phyloP scores from a whole-genome alignment of 352 stramenopile genomes.

The Phytophthora sojae region DNA sequence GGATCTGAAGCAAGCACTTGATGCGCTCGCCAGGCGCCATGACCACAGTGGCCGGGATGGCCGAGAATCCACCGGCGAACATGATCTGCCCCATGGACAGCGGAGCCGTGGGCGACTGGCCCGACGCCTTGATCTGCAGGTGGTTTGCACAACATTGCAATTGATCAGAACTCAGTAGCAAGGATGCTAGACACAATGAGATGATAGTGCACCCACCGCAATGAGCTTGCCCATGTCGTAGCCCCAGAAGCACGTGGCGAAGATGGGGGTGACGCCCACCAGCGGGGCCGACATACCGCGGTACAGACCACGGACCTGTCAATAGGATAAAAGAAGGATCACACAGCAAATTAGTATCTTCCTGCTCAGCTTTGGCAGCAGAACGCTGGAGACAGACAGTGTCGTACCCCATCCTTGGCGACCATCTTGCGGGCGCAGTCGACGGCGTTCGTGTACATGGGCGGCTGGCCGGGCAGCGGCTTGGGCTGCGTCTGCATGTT shows the following conservation, averaged over 20 bases:
- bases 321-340: background rate
- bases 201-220: conserved; percentile 56
- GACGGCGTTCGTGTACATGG: conserved; percentile 85
- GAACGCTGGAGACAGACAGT: background rate
- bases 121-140: conserved; percentile 63
- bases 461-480: conserved; percentile 64
- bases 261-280: conserved; percentile 96
- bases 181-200: background rate
- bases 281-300: conserved; percentile 96
- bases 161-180: conserved; percentile 4
- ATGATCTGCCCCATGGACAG: conserved; percentile 88
- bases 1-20: conserved; percentile 96
- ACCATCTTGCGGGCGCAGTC: conserved; percentile 95
- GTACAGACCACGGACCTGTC: conserved; percentile 89
- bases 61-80: conserved; percentile 92
- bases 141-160: conserved; percentile 14
- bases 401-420: conserved; percentile 91
- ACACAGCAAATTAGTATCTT: conserved; percentile 17
- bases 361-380: background rate
- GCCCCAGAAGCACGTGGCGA: conserved; percentile 97
- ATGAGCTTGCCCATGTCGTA: conserved; percentile 97
- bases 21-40: conserved; percentile 97
- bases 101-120: conserved; percentile 64
- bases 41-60: conserved; percentile 89
- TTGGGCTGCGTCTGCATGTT: conserved; percentile 93